Conservation (phyloP, 2,329 filamentous ascomycete species). For the Colletotrichum phormii region DNA sequence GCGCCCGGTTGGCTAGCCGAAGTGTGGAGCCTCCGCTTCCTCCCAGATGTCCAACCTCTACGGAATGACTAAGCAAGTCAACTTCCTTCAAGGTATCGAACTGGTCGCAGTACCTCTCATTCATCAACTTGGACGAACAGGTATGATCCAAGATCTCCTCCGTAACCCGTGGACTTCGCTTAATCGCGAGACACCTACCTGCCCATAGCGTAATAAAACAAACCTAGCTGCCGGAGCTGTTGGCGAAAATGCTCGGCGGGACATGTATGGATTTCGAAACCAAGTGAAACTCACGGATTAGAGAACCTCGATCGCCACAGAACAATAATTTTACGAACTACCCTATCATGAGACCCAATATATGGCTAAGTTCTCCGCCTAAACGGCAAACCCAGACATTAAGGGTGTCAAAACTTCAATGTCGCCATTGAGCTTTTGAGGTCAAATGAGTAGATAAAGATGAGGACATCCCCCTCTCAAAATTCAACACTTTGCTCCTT, state of each 20-base stretch:
- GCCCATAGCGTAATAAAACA: no score
- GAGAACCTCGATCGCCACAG: not conserved
- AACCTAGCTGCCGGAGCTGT: not conserved
- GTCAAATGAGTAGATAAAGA: not conserved
- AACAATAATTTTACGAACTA: no score
- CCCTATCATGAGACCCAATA: not conserved
- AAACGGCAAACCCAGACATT: not conserved
- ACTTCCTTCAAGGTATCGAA: not conserved
- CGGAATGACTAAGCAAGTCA: not conserved
- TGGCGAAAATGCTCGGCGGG: not conserved
- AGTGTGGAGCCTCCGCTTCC: not conserved
- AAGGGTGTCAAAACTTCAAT: not conserved
- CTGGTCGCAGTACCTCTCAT: not conserved
- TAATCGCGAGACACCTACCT: no score
- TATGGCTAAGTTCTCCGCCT: not conserved
- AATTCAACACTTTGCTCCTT: not conserved
- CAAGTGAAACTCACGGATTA: not conserved
- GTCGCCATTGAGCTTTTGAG: not conserved
- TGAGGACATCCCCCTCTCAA: not conserved
- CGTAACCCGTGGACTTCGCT: not conserved
- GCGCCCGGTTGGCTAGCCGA: not conserved
- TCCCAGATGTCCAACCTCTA: not conserved
- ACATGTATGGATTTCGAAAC: not conserved
- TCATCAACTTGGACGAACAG: not conserved
- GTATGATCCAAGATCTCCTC: not conserved